These are phyloP conservation scores for Tetracentron sinense DNA, from an alignment of 164 flowering plant species.

Conservation along the genomic window DNA sequence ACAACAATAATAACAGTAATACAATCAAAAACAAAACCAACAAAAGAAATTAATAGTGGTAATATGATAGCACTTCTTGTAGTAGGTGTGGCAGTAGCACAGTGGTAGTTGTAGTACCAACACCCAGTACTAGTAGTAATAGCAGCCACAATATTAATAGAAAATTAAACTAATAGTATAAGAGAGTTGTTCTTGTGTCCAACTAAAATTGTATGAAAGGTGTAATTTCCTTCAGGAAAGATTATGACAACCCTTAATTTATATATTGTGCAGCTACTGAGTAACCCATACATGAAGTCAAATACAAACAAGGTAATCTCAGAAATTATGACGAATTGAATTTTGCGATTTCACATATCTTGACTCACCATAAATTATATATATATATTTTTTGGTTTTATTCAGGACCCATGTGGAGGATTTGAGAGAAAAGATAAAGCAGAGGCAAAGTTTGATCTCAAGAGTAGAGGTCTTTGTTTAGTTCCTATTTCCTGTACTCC, in stretches of 20 bases:
- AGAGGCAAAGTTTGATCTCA: constrained; percentile 40
- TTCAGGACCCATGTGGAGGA: constrained; percentile 61
- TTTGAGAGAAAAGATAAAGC: constrained; percentile 47
- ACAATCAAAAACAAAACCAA: too few species aligned
- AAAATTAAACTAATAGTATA: too few species aligned
- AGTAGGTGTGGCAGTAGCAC: too few species aligned
- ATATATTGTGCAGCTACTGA: constrained; percentile 43
- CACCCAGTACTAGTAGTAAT: too few species aligned
- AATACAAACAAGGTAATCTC: constrained; percentile 37
- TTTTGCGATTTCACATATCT: not conserved
- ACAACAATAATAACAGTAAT: too few species aligned
- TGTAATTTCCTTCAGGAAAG: not conserved
- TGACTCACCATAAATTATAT: not conserved
- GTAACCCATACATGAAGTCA: constrained; percentile 60
- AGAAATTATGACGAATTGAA: not conserved
- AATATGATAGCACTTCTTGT: too few species aligned
- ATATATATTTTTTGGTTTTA: not conserved
- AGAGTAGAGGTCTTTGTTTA: constrained; percentile 61
- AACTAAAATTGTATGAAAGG: too few species aligned
- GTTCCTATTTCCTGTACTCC: constrained; percentile 64
- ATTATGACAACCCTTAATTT: not conserved
- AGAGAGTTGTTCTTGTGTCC: too few species aligned
- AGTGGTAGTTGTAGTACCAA: too few species aligned
- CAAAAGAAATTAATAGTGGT: too few species aligned
- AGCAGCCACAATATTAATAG: too few species aligned